These are phyloP conservation scores for Penicillium parvum DNA, from an alignment of 495 filamentous ascomycete species.

Conservation along the genomic window DNA sequence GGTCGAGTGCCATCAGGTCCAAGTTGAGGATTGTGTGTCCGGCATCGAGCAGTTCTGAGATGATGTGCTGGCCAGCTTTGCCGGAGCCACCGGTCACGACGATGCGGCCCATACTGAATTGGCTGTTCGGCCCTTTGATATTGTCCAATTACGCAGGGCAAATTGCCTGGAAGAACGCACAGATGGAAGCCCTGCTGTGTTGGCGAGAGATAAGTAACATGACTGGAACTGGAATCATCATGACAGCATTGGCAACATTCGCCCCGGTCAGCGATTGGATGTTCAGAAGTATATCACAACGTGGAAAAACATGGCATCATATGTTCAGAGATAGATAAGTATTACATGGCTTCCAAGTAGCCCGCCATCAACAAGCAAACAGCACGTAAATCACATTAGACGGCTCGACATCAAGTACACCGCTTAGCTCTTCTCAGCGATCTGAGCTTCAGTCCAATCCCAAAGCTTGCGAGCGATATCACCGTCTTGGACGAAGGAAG, in stretches of 20 bases:
- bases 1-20: slow-evolving; percentile 44
- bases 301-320: neutral
- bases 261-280: neutral
- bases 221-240: slow-evolving; percentile 18
- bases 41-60: slow-evolving; percentile 47
- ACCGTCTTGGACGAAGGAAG: slow-evolving; percentile 39
- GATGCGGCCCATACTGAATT: slow-evolving; percentile 45
- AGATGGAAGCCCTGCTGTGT: too few species aligned
- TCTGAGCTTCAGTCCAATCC: slow-evolving; percentile 59
- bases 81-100: slow-evolving; percentile 56
- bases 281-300: neutral
- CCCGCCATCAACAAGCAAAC: neutral
- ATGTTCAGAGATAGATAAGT: neutral
- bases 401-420: neutral
- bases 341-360: neutral
- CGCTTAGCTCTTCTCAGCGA: slow-evolving; percentile 24
- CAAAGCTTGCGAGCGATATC: slow-evolving; percentile 51
- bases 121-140: too few species aligned
- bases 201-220: slow-evolving; percentile 5
- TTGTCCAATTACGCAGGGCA: too few species aligned
- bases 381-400: neutral
- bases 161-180: slow-evolving; percentile 52
- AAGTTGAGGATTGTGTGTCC: slow-evolving; percentile 56
- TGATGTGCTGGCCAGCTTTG: slow-evolving; percentile 55
- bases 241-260: slow-evolving; percentile 21